A percentile compares a stretch with the other conserved stretches of the same genome.
phyloP scores from a whole-genome alignment of 2,329 filamentous ascomycete genomes.

The Penicillium sclerotiorum region DNA sequence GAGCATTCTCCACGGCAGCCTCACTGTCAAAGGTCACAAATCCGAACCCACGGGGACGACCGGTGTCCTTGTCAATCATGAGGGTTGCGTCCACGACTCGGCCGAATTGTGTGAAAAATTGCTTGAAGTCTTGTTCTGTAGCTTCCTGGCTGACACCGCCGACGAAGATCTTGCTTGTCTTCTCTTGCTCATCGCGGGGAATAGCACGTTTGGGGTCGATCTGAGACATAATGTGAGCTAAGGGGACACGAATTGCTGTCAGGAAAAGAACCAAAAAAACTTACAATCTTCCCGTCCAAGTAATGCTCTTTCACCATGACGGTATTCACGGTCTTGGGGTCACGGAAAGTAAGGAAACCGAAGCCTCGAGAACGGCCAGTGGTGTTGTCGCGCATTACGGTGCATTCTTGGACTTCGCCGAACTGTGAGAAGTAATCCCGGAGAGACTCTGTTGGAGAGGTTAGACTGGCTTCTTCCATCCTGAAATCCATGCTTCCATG shows the following conservation, averaged over 20 bases:
- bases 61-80: slow-evolving; percentile 99
- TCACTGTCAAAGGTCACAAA: slow-evolving; percentile 99
- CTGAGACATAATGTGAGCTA: slow-evolving; percentile 51
- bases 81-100: slow-evolving; percentile 95
- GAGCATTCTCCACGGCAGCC: slow-evolving; percentile 87
- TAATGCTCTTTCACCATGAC: slow-evolving; percentile 99
- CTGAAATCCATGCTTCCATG: slow-evolving; percentile 6
- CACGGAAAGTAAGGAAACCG: slow-evolving; percentile 96
- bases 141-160: slow-evolving; percentile 97
- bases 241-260: slow-evolving; percentile 21
- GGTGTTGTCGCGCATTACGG: slow-evolving; percentile 96
- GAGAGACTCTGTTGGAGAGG: slow-evolving; percentile 71
- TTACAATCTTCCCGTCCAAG: slow-evolving; percentile 95
- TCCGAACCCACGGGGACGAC: slow-evolving; percentile 92
- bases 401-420: slow-evolving; percentile 95
- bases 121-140: slow-evolving; percentile 91
- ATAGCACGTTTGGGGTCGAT: slow-evolving; percentile 98
- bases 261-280: slow-evolving; percentile 34
- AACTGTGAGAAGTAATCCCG: slow-evolving; percentile 98
- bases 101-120: slow-evolving; percentile 96
- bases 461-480: slow-evolving; percentile 28
- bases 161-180: slow-evolving; percentile 98
- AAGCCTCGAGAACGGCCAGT: slow-evolving; percentile 94
- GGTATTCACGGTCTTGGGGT: slow-evolving; percentile 96
- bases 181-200: slow-evolving; percentile 95